phyloP scores from a whole-genome alignment of 2,329 filamentous ascomycete genomes.

The Penicillium italicum region DNA sequence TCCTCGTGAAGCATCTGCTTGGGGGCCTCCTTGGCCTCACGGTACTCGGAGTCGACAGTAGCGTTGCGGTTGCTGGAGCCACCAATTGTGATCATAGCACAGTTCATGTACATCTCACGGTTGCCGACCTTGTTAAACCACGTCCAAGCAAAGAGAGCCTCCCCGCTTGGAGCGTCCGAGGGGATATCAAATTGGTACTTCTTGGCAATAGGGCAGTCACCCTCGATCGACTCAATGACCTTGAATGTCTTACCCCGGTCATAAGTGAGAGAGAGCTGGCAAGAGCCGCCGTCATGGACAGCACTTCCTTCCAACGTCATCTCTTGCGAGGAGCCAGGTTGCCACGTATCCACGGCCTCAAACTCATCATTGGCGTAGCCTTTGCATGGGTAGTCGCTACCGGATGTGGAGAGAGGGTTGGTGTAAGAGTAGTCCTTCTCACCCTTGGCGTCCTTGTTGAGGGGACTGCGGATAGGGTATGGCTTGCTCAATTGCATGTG shows the following conservation, averaged over 20 bases:
- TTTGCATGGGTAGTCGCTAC: constrained; percentile 74
- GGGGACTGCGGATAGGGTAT: constrained; percentile 51
- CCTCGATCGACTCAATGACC: constrained; percentile 62
- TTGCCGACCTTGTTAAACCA: constrained; percentile 76
- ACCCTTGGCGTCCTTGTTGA: constrained; percentile 45
- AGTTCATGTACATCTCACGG: constrained; percentile 86
- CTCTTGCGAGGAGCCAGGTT: constrained; percentile 59
- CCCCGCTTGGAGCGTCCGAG: constrained; percentile 55
- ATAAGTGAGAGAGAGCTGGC: constrained; percentile 71
- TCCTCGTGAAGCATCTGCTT: constrained; percentile 2
- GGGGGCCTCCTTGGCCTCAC: not conserved
- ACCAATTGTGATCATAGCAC: constrained; percentile 64
- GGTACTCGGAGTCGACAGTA: not conserved
- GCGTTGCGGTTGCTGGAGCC: constrained; percentile 12
- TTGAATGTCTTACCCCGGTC: constrained; percentile 67
- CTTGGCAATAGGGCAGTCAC: constrained; percentile 52
- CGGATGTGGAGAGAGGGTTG: constrained; percentile 56
- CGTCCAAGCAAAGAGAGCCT: constrained; percentile 69
- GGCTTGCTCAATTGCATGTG: constrained; percentile 59
- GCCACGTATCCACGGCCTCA: constrained; percentile 57
- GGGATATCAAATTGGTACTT: constrained; percentile 66
- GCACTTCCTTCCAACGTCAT: constrained; percentile 63
- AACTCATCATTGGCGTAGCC: constrained; percentile 56
- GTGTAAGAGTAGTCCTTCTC: constrained; percentile 70
- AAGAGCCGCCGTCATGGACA: constrained; percentile 67